These are phyloP conservation scores for Nidularia sp. DNA, from an alignment of 768 basidiomycete species.

Conservation along the genomic window DNA sequence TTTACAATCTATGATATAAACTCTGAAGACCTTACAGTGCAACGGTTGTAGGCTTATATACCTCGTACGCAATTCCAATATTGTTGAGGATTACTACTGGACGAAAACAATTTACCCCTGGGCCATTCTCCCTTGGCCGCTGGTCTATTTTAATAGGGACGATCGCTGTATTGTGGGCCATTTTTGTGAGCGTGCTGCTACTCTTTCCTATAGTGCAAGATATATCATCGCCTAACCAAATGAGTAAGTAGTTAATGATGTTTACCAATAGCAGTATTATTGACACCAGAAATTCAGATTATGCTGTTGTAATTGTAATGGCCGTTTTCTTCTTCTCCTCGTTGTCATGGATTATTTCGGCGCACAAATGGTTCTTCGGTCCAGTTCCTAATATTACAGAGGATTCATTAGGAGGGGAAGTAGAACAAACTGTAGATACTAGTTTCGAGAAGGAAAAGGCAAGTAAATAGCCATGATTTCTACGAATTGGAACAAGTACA, in stretches of 20 bases:
- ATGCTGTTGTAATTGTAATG: conserved; percentile 23
- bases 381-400: conserved; percentile 24
- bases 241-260: conserved; percentile 21
- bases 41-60: conserved; percentile 27
- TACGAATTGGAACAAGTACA: too few relatives aligned
- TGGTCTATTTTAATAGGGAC: conserved; percentile 24
- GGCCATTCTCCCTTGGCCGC: conserved; percentile 25
- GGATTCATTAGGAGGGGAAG: background rate
- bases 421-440: too few relatives aligned
- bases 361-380: conserved; percentile 27
- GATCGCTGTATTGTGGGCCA: conserved; percentile 22
- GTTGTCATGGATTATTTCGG: conserved; percentile 26
- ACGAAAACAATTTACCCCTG: conserved; percentile 23
- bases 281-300: conserved; percentile 9
- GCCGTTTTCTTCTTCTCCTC: conserved; percentile 23
- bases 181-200: conserved; percentile 26
- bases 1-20: background rate
- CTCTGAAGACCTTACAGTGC: conserved; percentile 10
- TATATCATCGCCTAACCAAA: conserved; percentile 14
- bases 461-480: too few relatives aligned
- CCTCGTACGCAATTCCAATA: conserved; percentile 33
- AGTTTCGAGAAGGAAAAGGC: background rate
- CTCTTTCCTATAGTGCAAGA: conserved; percentile 23
- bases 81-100: conserved; percentile 29
- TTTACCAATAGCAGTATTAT: background rate